phyloP scores from a whole-genome alignment of 1,284 basidiomycete genomes.

The Coniferiporia weirii region DNA sequence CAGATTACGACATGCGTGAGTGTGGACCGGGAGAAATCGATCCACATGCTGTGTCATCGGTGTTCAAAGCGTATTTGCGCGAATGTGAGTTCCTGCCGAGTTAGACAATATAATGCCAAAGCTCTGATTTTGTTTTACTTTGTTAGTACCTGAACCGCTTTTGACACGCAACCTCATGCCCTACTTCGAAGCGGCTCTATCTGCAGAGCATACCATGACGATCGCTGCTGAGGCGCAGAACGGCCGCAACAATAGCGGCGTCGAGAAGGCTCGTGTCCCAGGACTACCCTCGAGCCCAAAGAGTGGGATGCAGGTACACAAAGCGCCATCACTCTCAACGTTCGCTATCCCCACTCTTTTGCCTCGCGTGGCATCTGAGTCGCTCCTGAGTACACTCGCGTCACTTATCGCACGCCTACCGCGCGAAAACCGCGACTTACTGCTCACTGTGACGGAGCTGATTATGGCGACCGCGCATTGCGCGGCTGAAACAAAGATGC shows the following conservation, averaged over 20 bases:
- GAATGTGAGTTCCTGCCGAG: slow-evolving; percentile 51
- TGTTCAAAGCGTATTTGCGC: slow-evolving; percentile 77
- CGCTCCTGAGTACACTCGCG: slow-evolving; percentile 47
- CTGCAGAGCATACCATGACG: slow-evolving; percentile 44
- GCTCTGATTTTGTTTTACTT: slow-evolving; percentile 1
- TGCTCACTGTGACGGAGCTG: slow-evolving; percentile 67
- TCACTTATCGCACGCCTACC: slow-evolving; percentile 63
- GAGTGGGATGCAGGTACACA: slow-evolving; percentile 46
- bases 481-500: slow-evolving; percentile 75
- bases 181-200: slow-evolving; percentile 72
- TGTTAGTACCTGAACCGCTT: slow-evolving; percentile 77
- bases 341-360: slow-evolving; percentile 12
- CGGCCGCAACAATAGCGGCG: slow-evolving; percentile 11
- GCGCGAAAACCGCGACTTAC: slow-evolving; percentile 64
- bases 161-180: slow-evolving; percentile 64
- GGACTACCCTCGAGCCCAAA: slow-evolving; percentile 40
- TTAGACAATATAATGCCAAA: slow-evolving; percentile 3
- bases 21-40: slow-evolving; percentile 80
- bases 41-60: slow-evolving; percentile 86
- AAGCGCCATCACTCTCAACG: slow-evolving; percentile 73
- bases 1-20: slow-evolving; percentile 75
- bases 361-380: slow-evolving; percentile 47
- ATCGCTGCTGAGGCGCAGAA: slow-evolving; percentile 27
- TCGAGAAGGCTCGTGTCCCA: slow-evolving; percentile 26
- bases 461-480: slow-evolving; percentile 62